Percentiles rank a stretch among this genome's conserved stretches.
Conservation (phyloP, 345 rosid species). For the Gossypium stocksii region DNA sequence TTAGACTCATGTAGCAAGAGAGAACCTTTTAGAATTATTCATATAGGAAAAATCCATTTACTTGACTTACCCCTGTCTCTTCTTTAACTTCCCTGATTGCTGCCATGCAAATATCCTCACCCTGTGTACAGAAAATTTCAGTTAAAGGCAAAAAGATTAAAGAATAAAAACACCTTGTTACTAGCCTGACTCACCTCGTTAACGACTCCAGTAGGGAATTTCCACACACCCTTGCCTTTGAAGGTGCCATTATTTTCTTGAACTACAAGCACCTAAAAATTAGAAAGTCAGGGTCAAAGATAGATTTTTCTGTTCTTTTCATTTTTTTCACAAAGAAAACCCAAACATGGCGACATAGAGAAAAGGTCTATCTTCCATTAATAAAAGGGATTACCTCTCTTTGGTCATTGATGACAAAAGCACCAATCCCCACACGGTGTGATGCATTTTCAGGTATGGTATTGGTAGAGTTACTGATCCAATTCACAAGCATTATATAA, state of each 20-base stretch:
- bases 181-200: conserved; percentile 43
- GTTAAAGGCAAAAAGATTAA: not conserved
- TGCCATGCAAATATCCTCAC: conserved; percentile 64
- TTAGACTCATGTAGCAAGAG: conserved; percentile 11
- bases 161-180: not conserved
- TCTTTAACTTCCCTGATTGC: conserved; percentile 77
- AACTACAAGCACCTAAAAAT: conserved; percentile 67
- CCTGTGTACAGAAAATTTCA: conserved; percentile 35
- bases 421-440: conserved; percentile 68
- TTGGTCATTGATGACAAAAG: conserved; percentile 48
- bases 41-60: not conserved
- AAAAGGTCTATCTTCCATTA: too few species aligned
- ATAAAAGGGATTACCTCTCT: conserved; percentile 42
- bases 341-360: too few species aligned
- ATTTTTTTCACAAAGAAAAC: too few species aligned
- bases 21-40: conserved; percentile 30
- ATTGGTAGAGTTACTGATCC: conserved; percentile 43
- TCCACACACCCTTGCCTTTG: conserved; percentile 57
- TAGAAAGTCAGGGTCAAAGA: too few species aligned
- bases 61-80: conserved; percentile 73
- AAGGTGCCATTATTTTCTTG: conserved; percentile 63
- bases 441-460: conserved; percentile 69
- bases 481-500: conserved; percentile 69
- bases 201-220: conserved; percentile 73
- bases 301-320: too few species aligned